Conservation (phyloP, 352 stramenopile genomes). For the Pythium grandisporangium region DNA sequence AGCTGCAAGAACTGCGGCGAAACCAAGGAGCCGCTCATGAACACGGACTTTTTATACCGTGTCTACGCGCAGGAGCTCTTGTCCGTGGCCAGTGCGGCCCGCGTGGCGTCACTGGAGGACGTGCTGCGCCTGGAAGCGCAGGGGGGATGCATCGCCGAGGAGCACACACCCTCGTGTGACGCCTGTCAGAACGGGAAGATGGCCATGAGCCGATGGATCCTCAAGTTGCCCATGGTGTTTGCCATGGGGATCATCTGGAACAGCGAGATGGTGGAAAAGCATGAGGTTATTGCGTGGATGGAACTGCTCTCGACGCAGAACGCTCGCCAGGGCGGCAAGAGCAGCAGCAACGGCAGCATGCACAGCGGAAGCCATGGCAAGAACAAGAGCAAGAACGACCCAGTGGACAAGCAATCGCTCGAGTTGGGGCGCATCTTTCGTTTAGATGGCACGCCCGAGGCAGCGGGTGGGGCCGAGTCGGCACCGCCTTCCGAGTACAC, state of each 20-base stretch:
- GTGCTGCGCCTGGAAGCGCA: slow-evolving; percentile 48
- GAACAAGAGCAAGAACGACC: slow-evolving; percentile 4
- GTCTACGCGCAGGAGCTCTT: slow-evolving; percentile 74
- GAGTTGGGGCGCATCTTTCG: slow-evolving; percentile 65
- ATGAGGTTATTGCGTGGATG: slow-evolving; percentile 63
- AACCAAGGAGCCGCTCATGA: slow-evolving; percentile 71
- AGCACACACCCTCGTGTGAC: slow-evolving; percentile 26
- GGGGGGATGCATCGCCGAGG: slow-evolving; percentile 19
- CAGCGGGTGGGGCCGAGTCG: no score
- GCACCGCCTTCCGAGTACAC: slow-evolving; percentile 33
- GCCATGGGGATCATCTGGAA: slow-evolving; percentile 79
- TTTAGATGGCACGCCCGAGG: slow-evolving; percentile 23
- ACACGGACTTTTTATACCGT: slow-evolving; percentile 78
- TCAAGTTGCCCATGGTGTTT: slow-evolving; percentile 82
- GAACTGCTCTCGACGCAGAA: slow-evolving; percentile 51
- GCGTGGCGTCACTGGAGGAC: slow-evolving; percentile 36
- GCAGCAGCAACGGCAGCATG: no score
- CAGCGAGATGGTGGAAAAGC: slow-evolving; percentile 52
- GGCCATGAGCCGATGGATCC: slow-evolving; percentile 54
- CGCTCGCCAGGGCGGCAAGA: slow-evolving; percentile 3
- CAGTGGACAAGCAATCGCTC: slow-evolving; percentile 31
- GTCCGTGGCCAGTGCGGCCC: slow-evolving; percentile 12
- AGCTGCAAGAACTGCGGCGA: slow-evolving; percentile 46
- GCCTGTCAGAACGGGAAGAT: slow-evolving; percentile 36
- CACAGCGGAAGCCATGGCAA: no score